Percentiles rank a stretch among this genome's conserved stretches.
These are phyloP conservation scores for Suhomyces prunicola DNA, from an alignment of 805 yeast species.

Conservation along the genomic window DNA sequence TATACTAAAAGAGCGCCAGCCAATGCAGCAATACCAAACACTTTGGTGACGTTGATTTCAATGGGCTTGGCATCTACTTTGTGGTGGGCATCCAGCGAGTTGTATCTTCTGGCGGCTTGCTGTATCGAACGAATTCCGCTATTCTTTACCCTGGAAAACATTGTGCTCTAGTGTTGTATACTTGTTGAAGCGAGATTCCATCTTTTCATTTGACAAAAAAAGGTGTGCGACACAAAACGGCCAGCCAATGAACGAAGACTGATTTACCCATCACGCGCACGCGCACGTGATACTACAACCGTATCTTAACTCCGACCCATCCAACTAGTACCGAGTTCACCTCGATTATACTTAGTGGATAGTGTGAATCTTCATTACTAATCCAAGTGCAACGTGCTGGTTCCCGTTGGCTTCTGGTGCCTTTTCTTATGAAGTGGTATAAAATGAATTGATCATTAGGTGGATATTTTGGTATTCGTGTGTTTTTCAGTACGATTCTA, in stretches of 20 bases:
- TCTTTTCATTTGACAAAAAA: constrained; percentile 1
- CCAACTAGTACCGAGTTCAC: no score
- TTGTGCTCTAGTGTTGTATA: neutral
- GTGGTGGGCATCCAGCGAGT: constrained; percentile 11
- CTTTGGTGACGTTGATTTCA: constrained; percentile 40
- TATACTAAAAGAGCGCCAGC: constrained; percentile 36
- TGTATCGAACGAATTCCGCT: constrained; percentile 10
- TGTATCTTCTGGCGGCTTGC: constrained; percentile 11
- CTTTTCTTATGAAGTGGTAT: no score
- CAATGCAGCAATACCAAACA: constrained; percentile 39
- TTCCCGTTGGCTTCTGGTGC: no score
- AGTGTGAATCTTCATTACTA: no score
- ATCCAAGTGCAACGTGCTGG: no score
- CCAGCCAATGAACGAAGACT: constrained; percentile 2
- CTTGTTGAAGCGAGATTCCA: neutral
- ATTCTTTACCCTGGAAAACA: constrained; percentile 12
- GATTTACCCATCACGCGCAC: neutral
- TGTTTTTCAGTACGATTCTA: no score
- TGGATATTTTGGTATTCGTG: no score
- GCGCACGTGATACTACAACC: neutral
- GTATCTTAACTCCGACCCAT: no score
- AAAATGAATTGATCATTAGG: no score
- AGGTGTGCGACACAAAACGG: constrained; percentile 2
- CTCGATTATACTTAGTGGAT: no score
- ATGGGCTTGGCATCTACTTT: constrained; percentile 18